Evolutionary conservation across 1,139 yeast species (phyloP), one percentile per base, ranked within the genome.

Genomic region (Hansenula anomala): DNA sequence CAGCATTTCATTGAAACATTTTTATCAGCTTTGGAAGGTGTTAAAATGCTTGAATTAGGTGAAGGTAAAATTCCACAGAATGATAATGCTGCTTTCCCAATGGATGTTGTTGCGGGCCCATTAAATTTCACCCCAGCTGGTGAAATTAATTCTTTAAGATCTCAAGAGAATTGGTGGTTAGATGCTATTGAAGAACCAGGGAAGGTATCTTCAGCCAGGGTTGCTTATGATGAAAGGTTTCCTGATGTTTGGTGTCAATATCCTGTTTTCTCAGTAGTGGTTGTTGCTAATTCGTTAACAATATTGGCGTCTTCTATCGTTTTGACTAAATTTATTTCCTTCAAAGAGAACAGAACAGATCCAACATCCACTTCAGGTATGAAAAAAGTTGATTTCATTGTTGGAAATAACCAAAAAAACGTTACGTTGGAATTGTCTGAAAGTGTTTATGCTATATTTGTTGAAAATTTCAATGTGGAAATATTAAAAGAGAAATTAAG

Each of bases 171-270:
- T 51, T 63, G 60, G 61, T 58, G 61, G 46, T 43, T 52, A 13
- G 53, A 50, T n/a, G 55, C 55, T 2, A 40, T 57, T 14, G 47
- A 45, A 19, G 52, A 47, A 32, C 44, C 39, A 15, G 54, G 52
- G 4, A 46, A 44, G 28, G 35, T 38, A 4, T 36, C 33, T 38
- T 42, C 56, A 28, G 61, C 44, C 15, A 46, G 35, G 43, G 58
- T 34, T 36, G 46, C 45, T 2, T 41, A 40, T 16, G 45, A 46
- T 37, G 55, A 47, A 28, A 48, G 38, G 39, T 51, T 36, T 44
- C 65, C 54, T 36, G 70, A 68, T 38, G 60, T 66, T 0, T 71
- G 77, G 76, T 45, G 63, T 30, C 73, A 70, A 48, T 67, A 61
- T 54, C 68, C 61, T 37, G 51, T 51, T 34, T 63, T 49, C 43